Evolutionary conservation across 1,139 yeast species (phyloP).

Genomic region (Barnettozyma hawaiiensis): DNA sequence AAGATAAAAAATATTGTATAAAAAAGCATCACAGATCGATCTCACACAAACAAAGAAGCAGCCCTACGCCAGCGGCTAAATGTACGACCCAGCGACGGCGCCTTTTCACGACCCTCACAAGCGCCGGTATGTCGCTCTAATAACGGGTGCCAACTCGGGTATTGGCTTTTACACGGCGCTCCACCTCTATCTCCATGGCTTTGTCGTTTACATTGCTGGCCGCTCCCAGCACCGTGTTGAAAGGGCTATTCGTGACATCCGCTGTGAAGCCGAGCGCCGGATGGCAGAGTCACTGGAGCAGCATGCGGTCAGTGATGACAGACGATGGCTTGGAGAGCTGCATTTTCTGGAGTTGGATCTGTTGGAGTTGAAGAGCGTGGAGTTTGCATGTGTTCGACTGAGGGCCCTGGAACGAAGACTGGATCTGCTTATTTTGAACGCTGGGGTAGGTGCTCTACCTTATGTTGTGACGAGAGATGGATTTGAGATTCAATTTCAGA

Average conservation of each 20-base stretch:
- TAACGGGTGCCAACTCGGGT: conserved; percentile 80
- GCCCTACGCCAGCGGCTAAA: too few relatives aligned
- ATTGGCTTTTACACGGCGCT: conserved; percentile 73
- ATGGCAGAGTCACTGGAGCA: conserved; percentile 19
- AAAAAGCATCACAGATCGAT: too few relatives aligned
- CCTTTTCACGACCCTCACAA: conserved; percentile 32
- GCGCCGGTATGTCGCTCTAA: conserved; percentile 55
- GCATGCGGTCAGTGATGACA: conserved; percentile 14
- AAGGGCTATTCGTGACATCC: conserved; percentile 51
- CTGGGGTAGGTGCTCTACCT: conserved; percentile 80
- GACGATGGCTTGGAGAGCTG: conserved; percentile 49
- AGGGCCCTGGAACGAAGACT: conserved; percentile 44
- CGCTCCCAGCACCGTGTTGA: conserved; percentile 51
- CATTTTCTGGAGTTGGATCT: conserved; percentile 59
- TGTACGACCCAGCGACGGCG: conserved; percentile 10
- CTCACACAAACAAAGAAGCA: background rate
- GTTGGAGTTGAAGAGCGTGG: conserved; percentile 51
- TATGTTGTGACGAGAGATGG: conserved; percentile 58
- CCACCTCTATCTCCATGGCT: conserved; percentile 77
- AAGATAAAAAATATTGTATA: too few relatives aligned
- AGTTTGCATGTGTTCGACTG: conserved; percentile 48
- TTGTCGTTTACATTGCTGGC: conserved; percentile 67
- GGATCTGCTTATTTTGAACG: conserved; percentile 68
- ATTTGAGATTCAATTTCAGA: conserved; percentile 76
- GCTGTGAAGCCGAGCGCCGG: conserved; percentile 44